Percentiles rank a stretch among this genome's conserved stretches.
These are phyloP conservation scores for Globisporangium spinosum DNA, from an alignment of 352 stramenopile species.

Conservation along the genomic window DNA sequence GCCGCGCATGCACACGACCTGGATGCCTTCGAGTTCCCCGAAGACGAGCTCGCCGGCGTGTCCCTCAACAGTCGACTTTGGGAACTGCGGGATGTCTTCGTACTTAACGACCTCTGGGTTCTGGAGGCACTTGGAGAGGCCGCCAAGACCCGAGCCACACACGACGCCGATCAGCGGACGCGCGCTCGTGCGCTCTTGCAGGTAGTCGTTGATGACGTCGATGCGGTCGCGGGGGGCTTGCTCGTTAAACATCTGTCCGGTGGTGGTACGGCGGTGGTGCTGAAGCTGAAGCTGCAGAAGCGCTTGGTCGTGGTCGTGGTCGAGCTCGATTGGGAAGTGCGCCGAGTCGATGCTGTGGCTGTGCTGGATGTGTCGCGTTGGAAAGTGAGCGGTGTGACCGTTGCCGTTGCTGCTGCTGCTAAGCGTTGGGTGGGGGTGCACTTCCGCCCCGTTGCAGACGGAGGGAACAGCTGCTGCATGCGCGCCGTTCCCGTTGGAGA, in stretches of 20 bases:
- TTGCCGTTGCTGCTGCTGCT: neutral
- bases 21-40: conserved; percentile 76
- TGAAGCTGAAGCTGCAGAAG: conserved; percentile 4
- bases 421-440: neutral
- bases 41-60: conserved; percentile 96
- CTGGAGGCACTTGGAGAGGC: conserved; percentile 87
- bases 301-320: conserved; percentile 15
- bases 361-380: conserved; percentile 35
- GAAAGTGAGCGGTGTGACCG: conserved; percentile 21
- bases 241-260: conserved; percentile 64
- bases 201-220: conserved; percentile 74
- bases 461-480: neutral
- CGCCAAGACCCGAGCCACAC: conserved; percentile 93
- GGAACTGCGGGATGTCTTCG: conserved; percentile 92
- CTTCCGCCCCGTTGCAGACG: conserved; percentile 11
- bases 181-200: conserved; percentile 44
- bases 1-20: conserved; percentile 93
- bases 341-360: conserved; percentile 43
- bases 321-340: conserved; percentile 17
- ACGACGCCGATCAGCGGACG: conserved; percentile 86
- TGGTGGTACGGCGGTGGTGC: conserved; percentile 44
- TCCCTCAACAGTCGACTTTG: conserved; percentile 90
- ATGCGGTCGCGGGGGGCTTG: conserved; percentile 63
- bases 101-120: conserved; percentile 92
- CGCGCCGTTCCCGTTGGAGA: neutral